Percentiles rank a stretch among this genome's conserved stretches.
These are phyloP conservation scores for Cladorrhinum sp. DNA, from an alignment of 2,329 filamentous ascomycete genomes.

Conservation along the genomic window DNA sequence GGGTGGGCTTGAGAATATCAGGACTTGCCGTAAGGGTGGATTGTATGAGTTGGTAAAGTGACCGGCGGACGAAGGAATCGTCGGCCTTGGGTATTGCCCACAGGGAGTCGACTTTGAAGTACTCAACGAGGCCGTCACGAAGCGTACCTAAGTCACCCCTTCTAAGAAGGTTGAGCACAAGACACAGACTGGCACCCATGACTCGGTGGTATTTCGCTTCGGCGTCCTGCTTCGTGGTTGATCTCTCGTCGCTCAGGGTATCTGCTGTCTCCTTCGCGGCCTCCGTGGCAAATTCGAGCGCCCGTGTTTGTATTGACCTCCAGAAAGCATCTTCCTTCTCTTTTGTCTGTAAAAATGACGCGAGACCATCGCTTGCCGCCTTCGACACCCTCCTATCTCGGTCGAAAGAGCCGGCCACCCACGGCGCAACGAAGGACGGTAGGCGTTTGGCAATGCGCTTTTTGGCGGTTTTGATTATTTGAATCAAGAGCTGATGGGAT, in stretches of 20 bases:
- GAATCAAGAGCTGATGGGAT: conserved; percentile 69
- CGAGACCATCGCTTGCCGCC: conserved; percentile 74
- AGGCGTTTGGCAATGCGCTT: conserved; percentile 82
- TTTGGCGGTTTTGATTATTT: conserved; percentile 60
- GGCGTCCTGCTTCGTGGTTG: conserved; percentile 78
- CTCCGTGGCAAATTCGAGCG: conserved; percentile 77
- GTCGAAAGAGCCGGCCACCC: conserved; percentile 88
- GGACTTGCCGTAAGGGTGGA: conserved; percentile 46
- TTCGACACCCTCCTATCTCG: conserved; percentile 72
- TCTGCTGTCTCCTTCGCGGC: conserved; percentile 76
- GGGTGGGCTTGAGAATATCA: conserved; percentile 46
- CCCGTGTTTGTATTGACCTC: conserved; percentile 74
- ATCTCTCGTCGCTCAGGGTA: conserved; percentile 86
- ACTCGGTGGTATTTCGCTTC: conserved; percentile 83
- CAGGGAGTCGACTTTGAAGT: conserved; percentile 64
- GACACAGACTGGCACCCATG: conserved; percentile 51
- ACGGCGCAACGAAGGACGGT: conserved; percentile 76
- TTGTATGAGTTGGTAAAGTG: conserved; percentile 50
- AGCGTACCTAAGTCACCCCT: conserved; percentile 60
- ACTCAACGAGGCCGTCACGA: conserved; percentile 58
- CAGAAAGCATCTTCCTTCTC: conserved; percentile 77
- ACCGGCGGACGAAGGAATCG: conserved; percentile 52
- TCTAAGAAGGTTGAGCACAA: conserved; percentile 53
- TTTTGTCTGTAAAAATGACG: conserved; percentile 70
- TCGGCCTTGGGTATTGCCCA: conserved; percentile 65